Evolutionary conservation across 2,329 filamentous ascomycete genomes (phyloP).

Genomic region (Macrophomina phaseolina): DNA sequence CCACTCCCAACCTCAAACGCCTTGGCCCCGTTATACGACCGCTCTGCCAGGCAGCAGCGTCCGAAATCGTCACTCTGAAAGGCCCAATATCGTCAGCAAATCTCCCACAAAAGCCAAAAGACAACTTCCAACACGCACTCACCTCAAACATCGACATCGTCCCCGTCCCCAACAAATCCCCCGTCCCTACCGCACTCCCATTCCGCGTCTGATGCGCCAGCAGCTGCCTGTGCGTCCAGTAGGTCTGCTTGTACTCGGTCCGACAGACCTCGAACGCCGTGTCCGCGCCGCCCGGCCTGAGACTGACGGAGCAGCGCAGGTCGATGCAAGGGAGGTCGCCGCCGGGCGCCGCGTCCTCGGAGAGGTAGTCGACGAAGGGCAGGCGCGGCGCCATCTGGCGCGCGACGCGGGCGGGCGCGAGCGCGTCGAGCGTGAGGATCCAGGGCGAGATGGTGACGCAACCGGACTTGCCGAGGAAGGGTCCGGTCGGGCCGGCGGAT

Average conservation of each 20-base stretch:
- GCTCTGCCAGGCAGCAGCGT: conserved; percentile 51
- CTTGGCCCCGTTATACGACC: conserved; percentile 44
- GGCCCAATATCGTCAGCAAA: not conserved
- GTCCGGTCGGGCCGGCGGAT: conserved; percentile 63
- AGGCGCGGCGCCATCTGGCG: conserved; percentile 33
- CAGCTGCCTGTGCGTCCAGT: conserved; percentile 54
- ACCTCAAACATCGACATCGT: conserved; percentile 45
- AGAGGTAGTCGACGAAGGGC: conserved; percentile 19
- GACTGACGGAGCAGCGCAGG: not conserved
- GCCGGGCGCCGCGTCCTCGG: not conserved
- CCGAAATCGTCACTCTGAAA: conserved; percentile 40
- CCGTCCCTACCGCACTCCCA: conserved; percentile 49
- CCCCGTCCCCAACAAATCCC: conserved; percentile 53
- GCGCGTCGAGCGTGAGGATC: conserved; percentile 65
- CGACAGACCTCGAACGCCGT: conserved; percentile 34
- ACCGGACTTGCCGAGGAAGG: conserved; percentile 67
- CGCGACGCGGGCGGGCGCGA: conserved; percentile 42
- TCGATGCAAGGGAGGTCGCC: not conserved
- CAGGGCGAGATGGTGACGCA: conserved; percentile 66
- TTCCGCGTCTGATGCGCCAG: conserved; percentile 51
- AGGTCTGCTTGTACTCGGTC: conserved; percentile 46
- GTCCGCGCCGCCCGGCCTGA: conserved; percentile 34
- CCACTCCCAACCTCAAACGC: conserved; percentile 38
- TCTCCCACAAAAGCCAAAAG: not conserved
- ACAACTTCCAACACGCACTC: not conserved